phyloP scores from a whole-genome alignment of 768 basidiomycete species.

The Suillus spraguei region DNA sequence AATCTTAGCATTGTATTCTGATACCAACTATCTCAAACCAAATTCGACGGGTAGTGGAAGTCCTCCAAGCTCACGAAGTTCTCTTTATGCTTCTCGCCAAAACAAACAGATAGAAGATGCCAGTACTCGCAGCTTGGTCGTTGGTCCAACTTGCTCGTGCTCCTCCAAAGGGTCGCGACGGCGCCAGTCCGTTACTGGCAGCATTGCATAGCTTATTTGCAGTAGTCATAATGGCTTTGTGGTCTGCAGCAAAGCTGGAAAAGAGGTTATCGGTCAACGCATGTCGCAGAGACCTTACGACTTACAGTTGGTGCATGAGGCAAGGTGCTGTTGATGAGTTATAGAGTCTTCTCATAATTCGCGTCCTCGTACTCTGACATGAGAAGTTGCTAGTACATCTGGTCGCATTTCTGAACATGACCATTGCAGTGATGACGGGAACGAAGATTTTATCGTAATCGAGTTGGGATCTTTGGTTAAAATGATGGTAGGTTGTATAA shows the following conservation, averaged over 20 bases:
- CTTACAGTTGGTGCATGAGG: slow-evolving; percentile 92
- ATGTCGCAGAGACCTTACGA: slow-evolving; percentile 16
- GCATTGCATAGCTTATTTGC: slow-evolving; percentile 85
- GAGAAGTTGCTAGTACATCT: slow-evolving; percentile 9
- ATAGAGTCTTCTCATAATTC: slow-evolving; percentile 84
- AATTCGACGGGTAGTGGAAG: slow-evolving; percentile 78
- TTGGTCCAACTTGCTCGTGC: slow-evolving; percentile 93
- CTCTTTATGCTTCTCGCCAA: slow-evolving; percentile 95
- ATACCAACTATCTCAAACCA: slow-evolving; percentile 45
- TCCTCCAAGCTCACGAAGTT: slow-evolving; percentile 85
- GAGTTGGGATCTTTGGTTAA: slow-evolving; percentile 87
- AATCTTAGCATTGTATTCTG: not conserved
- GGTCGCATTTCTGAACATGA: slow-evolving; percentile 17
- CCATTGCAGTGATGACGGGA: slow-evolving; percentile 81
- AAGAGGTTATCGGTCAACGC: slow-evolving; percentile 16
- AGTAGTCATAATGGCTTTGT: slow-evolving; percentile 76
- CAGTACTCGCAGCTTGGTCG: slow-evolving; percentile 92
- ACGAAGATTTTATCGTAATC: slow-evolving; percentile 97
- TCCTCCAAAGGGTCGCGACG: slow-evolving; percentile 98
- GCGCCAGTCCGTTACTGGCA: slow-evolving; percentile 97
- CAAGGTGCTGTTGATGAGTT: slow-evolving; percentile 85
- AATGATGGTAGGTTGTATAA: slow-evolving; percentile 93
- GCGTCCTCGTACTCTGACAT: slow-evolving; percentile 87
- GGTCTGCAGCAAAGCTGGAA: slow-evolving; percentile 78
- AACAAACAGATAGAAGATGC: slow-evolving; percentile 78